Conservation (phyloP, 768 basidiomycete species). For the Tricholoma flavovirens region DNA sequence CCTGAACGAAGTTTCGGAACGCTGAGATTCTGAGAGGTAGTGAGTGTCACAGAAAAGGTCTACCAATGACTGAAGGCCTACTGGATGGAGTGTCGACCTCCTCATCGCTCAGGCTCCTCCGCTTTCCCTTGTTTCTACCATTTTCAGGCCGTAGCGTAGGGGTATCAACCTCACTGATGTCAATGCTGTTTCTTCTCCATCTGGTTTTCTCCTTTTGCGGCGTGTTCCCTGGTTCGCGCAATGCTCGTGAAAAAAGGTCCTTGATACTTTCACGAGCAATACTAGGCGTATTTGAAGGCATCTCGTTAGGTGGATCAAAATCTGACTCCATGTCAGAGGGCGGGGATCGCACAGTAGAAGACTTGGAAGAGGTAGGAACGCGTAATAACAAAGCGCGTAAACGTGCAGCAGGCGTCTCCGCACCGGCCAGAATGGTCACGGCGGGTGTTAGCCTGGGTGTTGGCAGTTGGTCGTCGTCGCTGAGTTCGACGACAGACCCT, state of each 20-base stretch:
- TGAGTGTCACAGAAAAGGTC: not conserved
- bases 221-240: constrained; percentile 59
- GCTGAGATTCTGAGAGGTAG: constrained; percentile 18
- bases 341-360: constrained; percentile 23
- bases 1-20: constrained; percentile 31
- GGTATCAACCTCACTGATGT: constrained; percentile 55
- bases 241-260: constrained; percentile 60
- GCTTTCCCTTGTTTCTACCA: constrained; percentile 42
- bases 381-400: constrained; percentile 58
- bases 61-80: constrained; percentile 27
- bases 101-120: constrained; percentile 63
- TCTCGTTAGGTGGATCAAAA: constrained; percentile 44
- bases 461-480: constrained; percentile 32
- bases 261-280: constrained; percentile 54
- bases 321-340: constrained; percentile 52
- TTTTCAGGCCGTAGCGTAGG: constrained; percentile 39
- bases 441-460: constrained; percentile 32
- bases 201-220: constrained; percentile 44
- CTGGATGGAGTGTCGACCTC: constrained; percentile 50
- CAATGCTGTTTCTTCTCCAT: constrained; percentile 53
- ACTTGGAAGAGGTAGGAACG: constrained; percentile 34
- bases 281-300: constrained; percentile 32
- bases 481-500: constrained; percentile 20
- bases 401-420: constrained; percentile 51
- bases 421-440: constrained; percentile 14